Percentiles rank a stretch among this genome's conserved stretches.
Conservation (phyloP, 345 rosid species). For the Firmiana major region DNA sequence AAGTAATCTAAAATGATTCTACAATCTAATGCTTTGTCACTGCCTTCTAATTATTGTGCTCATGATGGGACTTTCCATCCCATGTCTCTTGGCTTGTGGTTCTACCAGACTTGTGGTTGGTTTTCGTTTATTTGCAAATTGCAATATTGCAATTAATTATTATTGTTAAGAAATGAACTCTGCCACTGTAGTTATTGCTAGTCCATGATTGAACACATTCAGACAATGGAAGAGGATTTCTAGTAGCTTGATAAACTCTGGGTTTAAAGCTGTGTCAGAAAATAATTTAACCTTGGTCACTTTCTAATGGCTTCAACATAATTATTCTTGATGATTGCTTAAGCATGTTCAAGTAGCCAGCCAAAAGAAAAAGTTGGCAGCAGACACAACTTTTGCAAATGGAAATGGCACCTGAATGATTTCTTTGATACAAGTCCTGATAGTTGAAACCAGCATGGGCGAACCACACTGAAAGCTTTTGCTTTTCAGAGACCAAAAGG, state of each 20-base stretch:
- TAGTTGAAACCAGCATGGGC: not conserved
- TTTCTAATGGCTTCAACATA: not conserved
- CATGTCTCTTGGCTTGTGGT: not conserved
- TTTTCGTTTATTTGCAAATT: not conserved
- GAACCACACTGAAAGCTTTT: not conserved
- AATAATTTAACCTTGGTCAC: not conserved
- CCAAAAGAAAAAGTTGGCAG: not conserved
- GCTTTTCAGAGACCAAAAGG: not conserved
- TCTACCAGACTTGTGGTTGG: not conserved
- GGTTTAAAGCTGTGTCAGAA: not conserved
- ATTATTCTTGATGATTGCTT: not conserved
- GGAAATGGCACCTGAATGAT: not conserved
- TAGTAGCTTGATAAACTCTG: not conserved
- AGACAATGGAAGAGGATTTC: not conserved
- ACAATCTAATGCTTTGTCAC: conserved; percentile 5
- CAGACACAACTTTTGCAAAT: not conserved
- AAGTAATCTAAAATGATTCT: not conserved
- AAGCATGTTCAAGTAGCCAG: not conserved
- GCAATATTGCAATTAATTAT: no score
- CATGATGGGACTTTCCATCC: not conserved
- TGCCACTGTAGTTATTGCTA: not conserved
- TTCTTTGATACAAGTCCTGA: not conserved
- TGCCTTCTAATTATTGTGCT: conserved; percentile 1
- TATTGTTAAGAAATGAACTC: not conserved
- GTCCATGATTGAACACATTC: not conserved